Evolutionary conservation across 257 asterid genomes (phyloP).

Genomic region (Penstemon barbatus): DNA sequence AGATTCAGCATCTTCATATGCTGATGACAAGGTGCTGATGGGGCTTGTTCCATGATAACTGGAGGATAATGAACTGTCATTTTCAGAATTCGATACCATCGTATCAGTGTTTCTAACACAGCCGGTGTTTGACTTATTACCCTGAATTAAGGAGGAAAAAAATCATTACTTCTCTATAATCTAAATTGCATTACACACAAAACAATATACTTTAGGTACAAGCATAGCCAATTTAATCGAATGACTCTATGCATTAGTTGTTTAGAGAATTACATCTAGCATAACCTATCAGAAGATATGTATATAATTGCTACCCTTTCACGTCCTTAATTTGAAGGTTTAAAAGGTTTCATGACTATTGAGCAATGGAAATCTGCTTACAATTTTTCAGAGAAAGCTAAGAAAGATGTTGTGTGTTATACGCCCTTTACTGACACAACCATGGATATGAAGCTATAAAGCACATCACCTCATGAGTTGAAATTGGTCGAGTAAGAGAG

Average conservation of each 20-base stretch:
- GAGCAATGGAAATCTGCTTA: constrained; percentile 14
- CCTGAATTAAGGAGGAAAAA: constrained; percentile 41
- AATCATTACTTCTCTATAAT: background rate
- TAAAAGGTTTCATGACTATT: constrained; percentile 16
- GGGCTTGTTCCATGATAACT: constrained; percentile 70
- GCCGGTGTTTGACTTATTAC: constrained; percentile 59
- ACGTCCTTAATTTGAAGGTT: constrained; percentile 15
- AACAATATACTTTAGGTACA: constrained; percentile 19
- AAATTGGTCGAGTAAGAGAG: constrained; percentile 1
- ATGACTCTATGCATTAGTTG: constrained; percentile 13
- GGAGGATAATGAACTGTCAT: constrained; percentile 65
- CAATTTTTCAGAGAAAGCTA: constrained; percentile 12
- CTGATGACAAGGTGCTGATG: constrained; percentile 78
- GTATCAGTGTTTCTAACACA: constrained; percentile 51
- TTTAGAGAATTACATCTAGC: background rate
- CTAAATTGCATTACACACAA: constrained; percentile 15
- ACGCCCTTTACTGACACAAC: constrained; percentile 4
- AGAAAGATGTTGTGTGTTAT: background rate
- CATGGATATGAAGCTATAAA: constrained; percentile 17
- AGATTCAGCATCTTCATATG: constrained; percentile 84
- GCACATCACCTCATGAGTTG: constrained; percentile 9
- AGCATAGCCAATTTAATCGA: constrained; percentile 9
- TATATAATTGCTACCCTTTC: constrained; percentile 17
- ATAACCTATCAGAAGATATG: background rate
- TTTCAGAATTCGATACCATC: constrained; percentile 49